Conservation (phyloP, 768 basidiomycete genomes). For the Termitomyces sp. region DNA sequence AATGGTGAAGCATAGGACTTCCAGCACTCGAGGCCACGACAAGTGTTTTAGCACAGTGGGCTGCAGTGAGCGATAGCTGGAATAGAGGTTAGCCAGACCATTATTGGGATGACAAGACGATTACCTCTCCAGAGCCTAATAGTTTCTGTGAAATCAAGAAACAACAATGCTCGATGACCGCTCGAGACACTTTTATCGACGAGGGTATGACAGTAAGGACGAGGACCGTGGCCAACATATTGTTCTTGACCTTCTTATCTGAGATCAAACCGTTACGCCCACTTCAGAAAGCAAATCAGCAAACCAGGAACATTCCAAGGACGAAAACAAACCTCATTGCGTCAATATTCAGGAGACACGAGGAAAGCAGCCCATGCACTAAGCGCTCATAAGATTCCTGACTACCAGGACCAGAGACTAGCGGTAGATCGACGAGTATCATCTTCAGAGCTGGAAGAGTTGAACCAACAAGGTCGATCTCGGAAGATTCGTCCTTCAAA, state of each 20-base stretch:
- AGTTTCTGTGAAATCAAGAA: conserved; percentile 82
- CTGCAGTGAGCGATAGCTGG: conserved; percentile 78
- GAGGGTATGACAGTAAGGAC: conserved; percentile 76
- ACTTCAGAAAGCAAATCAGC: conserved; percentile 32
- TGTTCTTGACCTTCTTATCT: conserved; percentile 82
- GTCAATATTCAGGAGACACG: conserved; percentile 82
- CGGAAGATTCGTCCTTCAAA: conserved; percentile 80
- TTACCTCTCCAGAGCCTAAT: conserved; percentile 62
- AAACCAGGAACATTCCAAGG: neutral
- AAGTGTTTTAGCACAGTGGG: conserved; percentile 86
- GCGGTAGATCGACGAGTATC: conserved; percentile 59
- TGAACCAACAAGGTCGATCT: conserved; percentile 74
- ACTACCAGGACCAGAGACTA: conserved; percentile 32
- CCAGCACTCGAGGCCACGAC: conserved; percentile 66
- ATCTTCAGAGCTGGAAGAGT: conserved; percentile 77
- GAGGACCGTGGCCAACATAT: conserved; percentile 81
- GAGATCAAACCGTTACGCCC: conserved; percentile 76
- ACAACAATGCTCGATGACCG: conserved; percentile 79
- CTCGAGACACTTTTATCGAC: conserved; percentile 60
- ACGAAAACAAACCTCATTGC: conserved; percentile 71
- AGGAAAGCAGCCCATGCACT: conserved; percentile 79
- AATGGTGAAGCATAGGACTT: conserved; percentile 64
- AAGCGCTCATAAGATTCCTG: conserved; percentile 52
- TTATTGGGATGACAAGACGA: neutral
- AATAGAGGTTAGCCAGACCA: neutral